Evolutionary conservation across 2,329 filamentous ascomycete species (phyloP), one percentile per base, ranked within the genome.

Genomic region (Fusarium sp.): DNA sequence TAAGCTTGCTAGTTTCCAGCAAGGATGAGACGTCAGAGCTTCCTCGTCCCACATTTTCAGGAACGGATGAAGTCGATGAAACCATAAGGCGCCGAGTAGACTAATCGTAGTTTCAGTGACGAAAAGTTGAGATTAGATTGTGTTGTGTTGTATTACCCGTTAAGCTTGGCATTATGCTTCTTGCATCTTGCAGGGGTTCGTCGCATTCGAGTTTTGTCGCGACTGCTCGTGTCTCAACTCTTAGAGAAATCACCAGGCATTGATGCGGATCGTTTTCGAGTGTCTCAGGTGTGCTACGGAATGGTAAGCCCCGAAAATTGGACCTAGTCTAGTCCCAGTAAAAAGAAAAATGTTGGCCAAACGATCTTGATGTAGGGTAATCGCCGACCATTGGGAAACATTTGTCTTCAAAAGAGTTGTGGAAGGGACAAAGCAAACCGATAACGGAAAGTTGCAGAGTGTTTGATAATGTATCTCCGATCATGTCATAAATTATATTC

Each of bases 101-200:
- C 32, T 34, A 49, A 44, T 30, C n/a, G 27, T 46, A 25, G 43
- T 62, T 44, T 55, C 43, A 54, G 15, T 46, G 30, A 18, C 13
- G 9, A 25, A 20, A 8, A n/a, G 12, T 38, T 20, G 29, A 30
- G 25, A 49, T 41, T 32, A 59, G 47, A 25, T 15, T 47, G 16
- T 11, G 30, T 15, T 47, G 16, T 11, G 32, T 25, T 38, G n/a
- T n/a, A 16, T 16, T 34, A 4, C 8, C 27, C 27, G 24, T 53
- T 65, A 65, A 60, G 61, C 60, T 65, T 65, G 53, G 40, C 29
- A 22, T 65, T 65, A 65, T 65, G 62, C 62, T 65, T 66, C 34
- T 66, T 66, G 16, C 18, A 22, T 25, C 15, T 15, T 44, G 47
- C 63, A 66, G 34, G 63, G 63, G 63, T 66, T n/a, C 22, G 63